Evolutionary conservation across 805 yeast genomes (phyloP), one percentile per base, ranked within the genome.

Genomic region (Candida methanosorbosa): DNA sequence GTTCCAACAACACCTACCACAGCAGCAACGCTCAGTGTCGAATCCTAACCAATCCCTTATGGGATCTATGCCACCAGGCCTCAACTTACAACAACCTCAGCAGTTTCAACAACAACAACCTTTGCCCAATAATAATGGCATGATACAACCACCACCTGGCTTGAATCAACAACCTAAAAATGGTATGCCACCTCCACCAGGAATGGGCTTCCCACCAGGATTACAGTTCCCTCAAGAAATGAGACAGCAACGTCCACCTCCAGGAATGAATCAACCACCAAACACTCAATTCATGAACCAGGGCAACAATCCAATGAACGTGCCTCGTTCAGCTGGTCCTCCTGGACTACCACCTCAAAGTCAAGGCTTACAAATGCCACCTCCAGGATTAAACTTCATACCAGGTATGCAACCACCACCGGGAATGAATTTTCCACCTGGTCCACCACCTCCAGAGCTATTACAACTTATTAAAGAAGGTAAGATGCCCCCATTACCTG

Each of bases 371-470:
- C 7, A n/a, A 28, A n/a, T 28, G 17, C 35, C 30, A 18, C 32
- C 36, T 7, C 38, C 39, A 3, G 43, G 37, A 15, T n/a, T n/a
- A n/a, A n/a, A n/a, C n/a, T 41, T 43, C 27, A 32, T 37, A 17
- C 37, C 38, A 4, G 34, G 28, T 17, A 27, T 27, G 29, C 19
- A 9, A 5, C 15, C 17, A 19, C 25, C 25, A 20, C 24, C 17
- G 9, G 31, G 25, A 11, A 14, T 19, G 9, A 40, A 40, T 20
- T n/a, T n/a, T n/a, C n/a, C n/a, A n/a, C 34, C 45, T 11, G 51
- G 51, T 4, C 56, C 58, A 2, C 54, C 56, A 1, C 57, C 57
- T 3, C 54, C 55, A 2, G 54, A 50, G 31, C 37, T 51, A 14
- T 37, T 50, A 14, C 52, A 49, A 21, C 29, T 51, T 24, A 50